Evolutionary conservation across 2,329 filamentous ascomycete genomes (phyloP).

Genomic region (Teratosphaeria gauchensis): DNA sequence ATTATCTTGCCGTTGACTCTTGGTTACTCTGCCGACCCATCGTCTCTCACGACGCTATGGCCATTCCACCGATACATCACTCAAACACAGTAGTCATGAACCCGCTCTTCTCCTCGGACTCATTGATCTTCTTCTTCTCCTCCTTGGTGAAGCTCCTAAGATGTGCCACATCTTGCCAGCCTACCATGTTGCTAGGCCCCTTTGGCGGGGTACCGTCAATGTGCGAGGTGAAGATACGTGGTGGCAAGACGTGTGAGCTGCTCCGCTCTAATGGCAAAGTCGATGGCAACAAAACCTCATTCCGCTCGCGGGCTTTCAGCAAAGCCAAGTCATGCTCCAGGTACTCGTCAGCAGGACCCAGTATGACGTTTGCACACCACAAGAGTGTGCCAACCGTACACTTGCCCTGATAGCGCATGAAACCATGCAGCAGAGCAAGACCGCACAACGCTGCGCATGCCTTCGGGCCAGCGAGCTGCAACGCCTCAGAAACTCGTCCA

Average conservation of each 20-base stretch:
- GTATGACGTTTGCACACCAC: too few species aligned
- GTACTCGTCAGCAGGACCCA: neutral
- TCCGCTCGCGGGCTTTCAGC: neutral
- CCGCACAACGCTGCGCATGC: neutral
- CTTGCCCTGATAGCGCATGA: neutral
- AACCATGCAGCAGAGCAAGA: neutral
- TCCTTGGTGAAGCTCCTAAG: neutral
- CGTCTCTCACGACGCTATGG: neutral
- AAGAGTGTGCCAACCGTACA: neutral
- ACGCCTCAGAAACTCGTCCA: neutral
- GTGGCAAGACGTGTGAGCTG: neutral
- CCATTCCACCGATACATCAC: neutral
- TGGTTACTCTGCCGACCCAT: too few species aligned
- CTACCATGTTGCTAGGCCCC: neutral
- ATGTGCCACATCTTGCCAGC: neutral
- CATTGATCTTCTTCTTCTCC: neutral
- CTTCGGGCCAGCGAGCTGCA: neutral
- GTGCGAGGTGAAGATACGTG: neutral
- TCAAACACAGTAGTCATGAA: neutral
- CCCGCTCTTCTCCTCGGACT: neutral
- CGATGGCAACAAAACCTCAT: neutral
- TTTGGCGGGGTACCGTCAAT: neutral
- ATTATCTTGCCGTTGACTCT: too few species aligned
- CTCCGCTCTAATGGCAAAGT: neutral
- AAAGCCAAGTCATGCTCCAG: neutral